phyloP scores from a whole-genome alignment of 345 rosid species.

The Angophora floribunda region DNA sequence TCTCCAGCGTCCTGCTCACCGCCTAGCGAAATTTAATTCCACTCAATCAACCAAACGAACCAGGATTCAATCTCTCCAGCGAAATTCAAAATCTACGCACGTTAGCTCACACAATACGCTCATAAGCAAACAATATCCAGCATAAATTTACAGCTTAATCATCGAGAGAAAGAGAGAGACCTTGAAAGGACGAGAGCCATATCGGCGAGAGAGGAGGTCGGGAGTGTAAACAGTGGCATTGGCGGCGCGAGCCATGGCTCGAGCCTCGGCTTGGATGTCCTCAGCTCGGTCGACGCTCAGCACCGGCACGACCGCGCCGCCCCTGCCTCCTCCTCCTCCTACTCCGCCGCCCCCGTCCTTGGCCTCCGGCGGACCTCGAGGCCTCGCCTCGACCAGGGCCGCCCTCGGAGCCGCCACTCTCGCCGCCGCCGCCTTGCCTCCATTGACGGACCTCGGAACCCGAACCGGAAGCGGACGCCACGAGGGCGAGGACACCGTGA shows the following conservation, averaged over 20 bases:
- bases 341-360: not conserved
- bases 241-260: conserved; percentile 77
- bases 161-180: conserved; percentile 11
- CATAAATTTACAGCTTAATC: not conserved
- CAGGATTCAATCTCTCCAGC: not conserved
- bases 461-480: not conserved
- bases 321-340: not conserved
- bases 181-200: conserved; percentile 74
- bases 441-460: not conserved
- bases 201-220: conserved; percentile 54
- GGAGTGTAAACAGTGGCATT: conserved; percentile 76
- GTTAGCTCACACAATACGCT: not conserved
- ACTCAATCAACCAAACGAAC: not conserved
- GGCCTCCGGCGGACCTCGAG: conserved; percentile 3
- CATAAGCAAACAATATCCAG: not conserved
- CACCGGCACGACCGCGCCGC: not conserved
- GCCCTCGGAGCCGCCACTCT: conserved; percentile 10
- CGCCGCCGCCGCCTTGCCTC: not conserved
- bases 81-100: not conserved
- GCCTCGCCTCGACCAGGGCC: conserved; percentile 31
- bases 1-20: conserved; percentile 59
- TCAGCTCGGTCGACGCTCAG: conserved; percentile 39
- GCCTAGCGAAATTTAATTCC: conserved; percentile 25
- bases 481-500: not conserved
- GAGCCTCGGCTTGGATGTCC: conserved; percentile 77